Evolutionary conservation across 805 yeast genomes (phyloP).

Genomic region (Candida tallmaniae): DNA sequence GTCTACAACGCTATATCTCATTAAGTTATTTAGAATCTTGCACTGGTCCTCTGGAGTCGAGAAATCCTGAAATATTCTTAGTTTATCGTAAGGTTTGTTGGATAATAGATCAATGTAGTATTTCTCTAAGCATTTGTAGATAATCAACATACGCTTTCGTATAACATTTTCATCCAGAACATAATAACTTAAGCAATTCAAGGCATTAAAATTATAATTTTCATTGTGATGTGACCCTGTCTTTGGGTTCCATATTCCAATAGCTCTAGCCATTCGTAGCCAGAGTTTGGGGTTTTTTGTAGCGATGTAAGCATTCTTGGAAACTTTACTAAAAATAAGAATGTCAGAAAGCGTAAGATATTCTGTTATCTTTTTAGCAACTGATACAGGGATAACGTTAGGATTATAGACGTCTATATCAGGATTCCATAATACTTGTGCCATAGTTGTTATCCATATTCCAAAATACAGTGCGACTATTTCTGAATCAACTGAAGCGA

Average conservation of each 20-base stretch:
- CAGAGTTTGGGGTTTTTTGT: slow-evolving; percentile 38
- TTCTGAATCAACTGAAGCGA: neutral
- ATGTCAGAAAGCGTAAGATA: slow-evolving; percentile 36
- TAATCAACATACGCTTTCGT: slow-evolving; percentile 32
- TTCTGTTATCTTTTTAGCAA: slow-evolving; percentile 30
- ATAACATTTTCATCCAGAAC: slow-evolving; percentile 27
- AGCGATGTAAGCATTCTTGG: slow-evolving; percentile 33
- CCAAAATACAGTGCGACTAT: too few species aligned
- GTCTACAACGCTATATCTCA: slow-evolving; percentile 34
- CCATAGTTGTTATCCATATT: slow-evolving; percentile 20
- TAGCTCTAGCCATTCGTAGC: slow-evolving; percentile 28
- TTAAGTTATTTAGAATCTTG: slow-evolving; percentile 36
- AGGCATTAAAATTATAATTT: slow-evolving; percentile 15
- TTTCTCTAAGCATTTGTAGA: slow-evolving; percentile 36
- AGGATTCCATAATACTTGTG: slow-evolving; percentile 43
- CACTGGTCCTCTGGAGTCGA: slow-evolving; percentile 52
- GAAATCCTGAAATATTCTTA: slow-evolving; percentile 43
- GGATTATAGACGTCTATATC: slow-evolving; percentile 42
- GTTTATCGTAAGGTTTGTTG: slow-evolving; percentile 37
- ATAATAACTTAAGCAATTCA: slow-evolving; percentile 29
- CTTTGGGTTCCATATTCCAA: slow-evolving; percentile 32
- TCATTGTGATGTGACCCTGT: slow-evolving; percentile 12
- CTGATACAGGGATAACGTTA: slow-evolving; percentile 33
- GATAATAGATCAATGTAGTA: slow-evolving; percentile 44
- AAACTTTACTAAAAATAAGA: slow-evolving; percentile 32